Percentiles rank a stretch among this genome's conserved stretches.
Conservation (phyloP, 2,329 filamentous ascomycete genomes). For the Neopestalotiopsis sp. region DNA sequence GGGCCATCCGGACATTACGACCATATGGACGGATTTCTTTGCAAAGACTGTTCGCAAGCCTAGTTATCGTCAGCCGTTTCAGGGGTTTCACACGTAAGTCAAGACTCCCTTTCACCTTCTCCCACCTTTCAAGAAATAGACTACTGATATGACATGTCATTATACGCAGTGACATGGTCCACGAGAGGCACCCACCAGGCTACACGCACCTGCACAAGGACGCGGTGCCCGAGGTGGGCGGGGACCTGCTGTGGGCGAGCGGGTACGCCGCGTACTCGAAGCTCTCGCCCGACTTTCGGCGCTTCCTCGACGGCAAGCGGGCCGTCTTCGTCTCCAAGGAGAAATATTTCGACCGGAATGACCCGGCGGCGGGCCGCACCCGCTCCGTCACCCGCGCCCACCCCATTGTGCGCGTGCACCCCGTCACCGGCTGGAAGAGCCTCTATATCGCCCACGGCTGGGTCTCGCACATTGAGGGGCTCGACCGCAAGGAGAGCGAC, state of each 20-base stretch:
- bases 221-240: constrained; percentile 7
- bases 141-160: background rate
- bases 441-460: constrained; percentile 62
- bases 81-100: background rate
- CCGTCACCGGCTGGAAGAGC: constrained; percentile 30
- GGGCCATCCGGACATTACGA: background rate
- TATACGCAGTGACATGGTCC: background rate
- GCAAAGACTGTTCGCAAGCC: background rate
- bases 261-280: constrained; percentile 16
- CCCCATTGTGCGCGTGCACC: constrained; percentile 14
- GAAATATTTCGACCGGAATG: background rate
- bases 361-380: background rate
- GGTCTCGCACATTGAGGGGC: constrained; percentile 38
- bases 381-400: background rate
- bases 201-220: constrained; percentile 11
- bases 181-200: background rate
- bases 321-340: constrained; percentile 1
- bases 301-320: constrained; percentile 5
- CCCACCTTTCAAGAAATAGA: background rate
- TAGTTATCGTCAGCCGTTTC: background rate
- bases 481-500: constrained; percentile 36
- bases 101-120: background rate
- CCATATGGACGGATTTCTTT: background rate
- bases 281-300: constrained; percentile 15
- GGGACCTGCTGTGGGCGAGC: constrained; percentile 14